These are phyloP conservation scores for Soucietia sequanensis DNA, from an alignment of 805 yeast species.

Conservation along the genomic window DNA sequence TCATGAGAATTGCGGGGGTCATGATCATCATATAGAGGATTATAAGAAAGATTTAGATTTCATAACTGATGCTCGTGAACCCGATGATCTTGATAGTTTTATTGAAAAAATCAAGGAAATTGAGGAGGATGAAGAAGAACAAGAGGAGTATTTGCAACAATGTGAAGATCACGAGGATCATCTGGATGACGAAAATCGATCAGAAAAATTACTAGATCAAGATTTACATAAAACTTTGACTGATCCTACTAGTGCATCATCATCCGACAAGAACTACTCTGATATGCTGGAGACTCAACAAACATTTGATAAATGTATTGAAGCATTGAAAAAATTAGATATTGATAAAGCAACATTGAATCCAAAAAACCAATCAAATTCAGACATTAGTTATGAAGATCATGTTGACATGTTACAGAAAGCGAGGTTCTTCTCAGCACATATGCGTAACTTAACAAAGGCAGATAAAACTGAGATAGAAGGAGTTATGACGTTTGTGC, in stretches of 20 bases:
- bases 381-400: slow-evolving; percentile 5
- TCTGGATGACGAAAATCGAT: slow-evolving; percentile 1
- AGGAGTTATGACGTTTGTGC: slow-evolving; percentile 22
- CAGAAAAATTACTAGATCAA: no score
- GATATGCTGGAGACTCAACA: slow-evolving; percentile 4
- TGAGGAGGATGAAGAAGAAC: not conserved
- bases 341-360: slow-evolving; percentile 16
- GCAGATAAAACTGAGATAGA: slow-evolving; percentile 25
- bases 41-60: no score
- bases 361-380: slow-evolving; percentile 6
- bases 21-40: slow-evolving; percentile 1
- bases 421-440: slow-evolving; percentile 24
- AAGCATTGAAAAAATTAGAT: slow-evolving; percentile 26
- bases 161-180: not conserved
- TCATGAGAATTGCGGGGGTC: slow-evolving; percentile 1
- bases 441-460: slow-evolving; percentile 22
- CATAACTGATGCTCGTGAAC: no score
- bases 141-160: slow-evolving; percentile 1
- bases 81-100: slow-evolving; percentile 1
- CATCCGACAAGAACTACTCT: no score
- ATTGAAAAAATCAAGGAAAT: not conserved
- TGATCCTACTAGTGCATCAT: no score
- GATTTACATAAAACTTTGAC: no score
- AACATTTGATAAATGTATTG: no score
- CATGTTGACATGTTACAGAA: slow-evolving; percentile 23